Conservation (phyloP, 768 basidiomycete genomes). For the Leccinum sublutescens region DNA sequence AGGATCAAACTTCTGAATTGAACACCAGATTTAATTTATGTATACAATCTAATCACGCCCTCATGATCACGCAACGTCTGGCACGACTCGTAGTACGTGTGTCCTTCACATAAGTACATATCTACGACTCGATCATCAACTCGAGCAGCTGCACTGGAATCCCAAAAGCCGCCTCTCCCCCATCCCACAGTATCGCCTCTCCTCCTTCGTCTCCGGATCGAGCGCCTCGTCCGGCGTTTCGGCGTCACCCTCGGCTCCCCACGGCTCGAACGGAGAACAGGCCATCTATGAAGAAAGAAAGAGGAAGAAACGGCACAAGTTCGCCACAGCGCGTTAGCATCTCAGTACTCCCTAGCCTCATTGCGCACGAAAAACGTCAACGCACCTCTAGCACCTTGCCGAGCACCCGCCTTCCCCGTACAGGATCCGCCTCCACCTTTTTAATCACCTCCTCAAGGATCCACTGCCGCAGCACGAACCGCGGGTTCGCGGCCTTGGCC, state of each 20-base stretch:
- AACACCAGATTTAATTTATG: neutral
- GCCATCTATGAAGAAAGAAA: slow-evolving; percentile 63
- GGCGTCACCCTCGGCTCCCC: slow-evolving; percentile 73
- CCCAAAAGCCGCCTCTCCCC: slow-evolving; percentile 77
- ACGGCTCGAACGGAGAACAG: slow-evolving; percentile 77
- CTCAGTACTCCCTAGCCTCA: neutral
- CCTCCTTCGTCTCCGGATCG: slow-evolving; percentile 61
- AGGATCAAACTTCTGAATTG: neutral
- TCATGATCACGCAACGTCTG: neutral
- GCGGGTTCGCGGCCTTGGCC: slow-evolving; percentile 70
- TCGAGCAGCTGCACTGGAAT: slow-evolving; percentile 94
- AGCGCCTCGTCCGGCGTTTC: slow-evolving; percentile 44
- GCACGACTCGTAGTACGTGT: too few relatives aligned
- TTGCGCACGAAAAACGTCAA: neutral
- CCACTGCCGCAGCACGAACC: slow-evolving; percentile 95
- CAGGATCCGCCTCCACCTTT: slow-evolving; percentile 64
- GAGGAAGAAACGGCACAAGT: neutral
- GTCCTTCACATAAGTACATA: neutral
- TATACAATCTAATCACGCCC: neutral
- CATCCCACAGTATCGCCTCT: slow-evolving; percentile 72
- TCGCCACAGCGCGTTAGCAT: neutral
- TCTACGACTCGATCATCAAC: slow-evolving; percentile 37
- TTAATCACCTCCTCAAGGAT: slow-evolving; percentile 89
- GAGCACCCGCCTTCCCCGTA: slow-evolving; percentile 63
- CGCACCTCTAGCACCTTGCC: slow-evolving; percentile 81